Conservation (phyloP, 768 basidiomycete genomes). For the Suillus luteus region DNA sequence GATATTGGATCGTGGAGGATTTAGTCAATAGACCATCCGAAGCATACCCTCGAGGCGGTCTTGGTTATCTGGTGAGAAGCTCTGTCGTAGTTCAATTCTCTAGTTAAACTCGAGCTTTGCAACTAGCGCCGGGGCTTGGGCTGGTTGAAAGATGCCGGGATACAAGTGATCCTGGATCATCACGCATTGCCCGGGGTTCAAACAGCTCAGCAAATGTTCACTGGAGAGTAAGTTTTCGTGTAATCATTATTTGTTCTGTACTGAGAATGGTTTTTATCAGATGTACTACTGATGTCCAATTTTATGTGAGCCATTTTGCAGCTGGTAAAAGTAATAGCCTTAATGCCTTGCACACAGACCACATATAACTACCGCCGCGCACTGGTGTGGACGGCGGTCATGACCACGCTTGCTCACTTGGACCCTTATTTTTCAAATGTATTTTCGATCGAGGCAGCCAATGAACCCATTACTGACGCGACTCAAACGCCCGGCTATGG, state of each 20-base stretch:
- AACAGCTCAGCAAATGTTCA: slow-evolving; percentile 59
- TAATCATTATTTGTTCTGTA: not conserved
- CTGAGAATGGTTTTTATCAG: slow-evolving; percentile 35
- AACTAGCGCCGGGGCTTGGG: slow-evolving; percentile 60
- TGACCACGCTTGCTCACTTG: slow-evolving; percentile 71
- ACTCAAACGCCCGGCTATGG: slow-evolving; percentile 67
- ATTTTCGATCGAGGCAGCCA: slow-evolving; percentile 73
- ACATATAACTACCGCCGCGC: slow-evolving; percentile 74
- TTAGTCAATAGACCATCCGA: slow-evolving; percentile 65
- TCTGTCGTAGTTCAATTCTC: not conserved
- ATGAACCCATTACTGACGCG: slow-evolving; percentile 79
- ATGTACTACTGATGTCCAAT: slow-evolving; percentile 68
- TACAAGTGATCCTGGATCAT: slow-evolving; percentile 67
- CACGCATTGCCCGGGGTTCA: slow-evolving; percentile 76
- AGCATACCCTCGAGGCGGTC: slow-evolving; percentile 69
- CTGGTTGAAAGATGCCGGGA: slow-evolving; percentile 62
- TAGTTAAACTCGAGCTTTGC: slow-evolving; percentile 1
- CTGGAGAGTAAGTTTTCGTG: slow-evolving; percentile 54
- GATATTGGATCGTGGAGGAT: slow-evolving; percentile 80
- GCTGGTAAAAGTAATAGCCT: slow-evolving; percentile 1
- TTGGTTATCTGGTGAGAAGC: slow-evolving; percentile 57
- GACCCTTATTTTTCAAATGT: slow-evolving; percentile 67
- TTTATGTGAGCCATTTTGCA: slow-evolving; percentile 55
- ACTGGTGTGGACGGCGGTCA: slow-evolving; percentile 79
- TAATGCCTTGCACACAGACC: slow-evolving; percentile 44